Evolutionary conservation across 768 basidiomycete species (phyloP).

Genomic region (Tubosaeta brunneosetosa): DNA sequence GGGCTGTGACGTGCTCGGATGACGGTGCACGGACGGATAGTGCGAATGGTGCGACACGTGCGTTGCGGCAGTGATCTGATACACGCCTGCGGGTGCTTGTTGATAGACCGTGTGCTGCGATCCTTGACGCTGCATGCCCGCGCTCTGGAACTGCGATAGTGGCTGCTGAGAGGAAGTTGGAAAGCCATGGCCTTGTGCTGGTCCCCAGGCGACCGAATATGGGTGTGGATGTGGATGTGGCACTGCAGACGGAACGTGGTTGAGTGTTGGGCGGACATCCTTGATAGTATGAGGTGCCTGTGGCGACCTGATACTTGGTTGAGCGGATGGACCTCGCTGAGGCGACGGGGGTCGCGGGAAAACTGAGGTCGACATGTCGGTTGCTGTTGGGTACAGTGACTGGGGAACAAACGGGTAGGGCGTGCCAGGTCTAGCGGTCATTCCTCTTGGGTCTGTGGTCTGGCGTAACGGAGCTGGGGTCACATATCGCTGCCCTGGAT

Average conservation of each 20-base stretch:
- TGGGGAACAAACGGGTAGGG: constrained; percentile 14
- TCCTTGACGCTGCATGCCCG: constrained; percentile 16
- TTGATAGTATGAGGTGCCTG: constrained; percentile 12
- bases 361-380: constrained; percentile 12
- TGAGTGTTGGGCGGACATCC: constrained; percentile 14
- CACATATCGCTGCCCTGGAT: constrained; percentile 20
- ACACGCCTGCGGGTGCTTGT: background rate
- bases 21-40: constrained; percentile 6
- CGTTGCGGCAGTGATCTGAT: constrained; percentile 12
- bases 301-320: constrained; percentile 13
- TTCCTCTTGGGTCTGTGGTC: constrained; percentile 13
- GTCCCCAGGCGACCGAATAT: constrained; percentile 5
- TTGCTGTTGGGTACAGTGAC: constrained; percentile 3
- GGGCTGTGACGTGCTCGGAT: constrained; percentile 12
- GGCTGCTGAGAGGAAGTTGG: constrained; percentile 1
- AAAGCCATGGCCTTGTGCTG: constrained; percentile 4
- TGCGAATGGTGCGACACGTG: constrained; percentile 12
- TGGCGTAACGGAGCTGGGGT: constrained; percentile 23
- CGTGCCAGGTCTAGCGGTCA: background rate
- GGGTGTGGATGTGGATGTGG: constrained; percentile 24
- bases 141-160: constrained; percentile 3
- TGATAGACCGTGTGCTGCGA: constrained; percentile 14
- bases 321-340: constrained; percentile 18
- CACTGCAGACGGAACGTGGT: constrained; percentile 5
- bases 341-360: constrained; percentile 16